These are phyloP conservation scores for Chalciporus sphaerocephalus DNA, from an alignment of 768 basidiomycete genomes.

Conservation along the genomic window DNA sequence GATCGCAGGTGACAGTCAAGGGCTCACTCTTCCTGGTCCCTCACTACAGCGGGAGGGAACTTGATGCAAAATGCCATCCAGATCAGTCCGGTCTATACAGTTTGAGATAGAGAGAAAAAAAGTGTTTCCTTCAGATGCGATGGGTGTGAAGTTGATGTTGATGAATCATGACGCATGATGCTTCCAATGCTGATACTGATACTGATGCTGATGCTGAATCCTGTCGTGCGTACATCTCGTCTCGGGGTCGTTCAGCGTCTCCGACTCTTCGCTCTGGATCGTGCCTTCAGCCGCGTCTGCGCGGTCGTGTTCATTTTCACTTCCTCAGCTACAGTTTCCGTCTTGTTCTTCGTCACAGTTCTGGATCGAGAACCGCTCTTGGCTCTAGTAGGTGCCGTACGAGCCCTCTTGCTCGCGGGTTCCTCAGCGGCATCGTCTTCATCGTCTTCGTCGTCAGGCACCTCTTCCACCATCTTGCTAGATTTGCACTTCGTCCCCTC, in stretches of 20 bases:
- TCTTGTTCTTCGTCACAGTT: constrained; percentile 15
- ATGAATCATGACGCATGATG: constrained; percentile 15
- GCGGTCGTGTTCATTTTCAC: constrained; percentile 16
- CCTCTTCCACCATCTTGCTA: constrained; percentile 11
- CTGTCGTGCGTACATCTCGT: constrained; percentile 8
- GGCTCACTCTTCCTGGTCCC: constrained; percentile 10
- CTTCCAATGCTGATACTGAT: constrained; percentile 11
- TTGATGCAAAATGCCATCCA: constrained; percentile 3
- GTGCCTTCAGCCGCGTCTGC: constrained; percentile 31
- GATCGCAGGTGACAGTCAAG: constrained; percentile 17
- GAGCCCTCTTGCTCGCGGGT: constrained; percentile 17
- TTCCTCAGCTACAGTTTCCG: constrained; percentile 8
- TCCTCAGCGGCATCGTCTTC: constrained; percentile 12
- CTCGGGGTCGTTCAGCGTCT: constrained; percentile 24
- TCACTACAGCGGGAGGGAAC: background rate
- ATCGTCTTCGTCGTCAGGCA: constrained; percentile 11
- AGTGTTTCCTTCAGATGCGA: constrained; percentile 17
- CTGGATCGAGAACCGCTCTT: constrained; percentile 21
- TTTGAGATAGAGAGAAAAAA: constrained; percentile 21
- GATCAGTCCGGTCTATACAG: constrained; percentile 16
- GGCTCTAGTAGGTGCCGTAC: constrained; percentile 20
- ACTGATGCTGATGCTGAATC: constrained; percentile 14
- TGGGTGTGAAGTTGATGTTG: constrained; percentile 7
- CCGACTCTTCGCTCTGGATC: constrained; percentile 26
- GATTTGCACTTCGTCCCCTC: constrained; percentile 22